Percentiles rank a stretch among this genome's conserved stretches.
Evolutionary conservation across 768 basidiomycete genomes (phyloP).

Genomic region (Podaxis mareebaensis): DNA sequence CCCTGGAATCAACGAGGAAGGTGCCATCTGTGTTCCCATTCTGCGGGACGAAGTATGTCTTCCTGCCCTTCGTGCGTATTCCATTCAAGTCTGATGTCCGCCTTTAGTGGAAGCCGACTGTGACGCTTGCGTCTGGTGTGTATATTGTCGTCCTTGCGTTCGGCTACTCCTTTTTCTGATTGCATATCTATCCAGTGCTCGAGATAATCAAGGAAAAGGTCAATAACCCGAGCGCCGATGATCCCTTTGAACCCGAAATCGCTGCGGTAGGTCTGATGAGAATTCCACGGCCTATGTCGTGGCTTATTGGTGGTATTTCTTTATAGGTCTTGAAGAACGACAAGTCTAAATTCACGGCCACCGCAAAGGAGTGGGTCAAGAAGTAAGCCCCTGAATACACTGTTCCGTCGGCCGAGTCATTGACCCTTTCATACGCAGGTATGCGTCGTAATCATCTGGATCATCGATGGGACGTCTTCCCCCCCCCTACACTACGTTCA

Average conservation of each 20-base stretch:
- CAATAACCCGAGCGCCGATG: constrained; percentile 86
- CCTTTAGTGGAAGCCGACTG: constrained; percentile 80
- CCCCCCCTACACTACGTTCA: background rate
- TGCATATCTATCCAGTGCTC: constrained; percentile 51
- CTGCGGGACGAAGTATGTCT: constrained; percentile 75
- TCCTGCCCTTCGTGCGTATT: constrained; percentile 11
- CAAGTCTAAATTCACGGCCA: constrained; percentile 67
- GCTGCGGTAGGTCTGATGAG: constrained; percentile 60
- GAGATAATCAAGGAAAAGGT: constrained; percentile 79
- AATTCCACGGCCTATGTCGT: background rate
- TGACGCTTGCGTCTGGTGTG: constrained; percentile 70
- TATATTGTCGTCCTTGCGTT: constrained; percentile 1
- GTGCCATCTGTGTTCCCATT: constrained; percentile 81
- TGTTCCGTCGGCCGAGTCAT: constrained; percentile 5
- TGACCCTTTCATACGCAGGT: constrained; percentile 7
- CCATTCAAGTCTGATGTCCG: constrained; percentile 15
- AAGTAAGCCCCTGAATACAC: constrained; percentile 50
- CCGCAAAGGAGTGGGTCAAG: constrained; percentile 85
- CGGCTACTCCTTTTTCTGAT: background rate
- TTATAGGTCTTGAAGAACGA: constrained; percentile 75
- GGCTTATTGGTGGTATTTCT: background rate
- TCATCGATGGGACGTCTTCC: background rate
- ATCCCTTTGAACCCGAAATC: constrained; percentile 87
- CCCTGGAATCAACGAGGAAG: constrained; percentile 89
- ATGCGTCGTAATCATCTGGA: constrained; percentile 1